Conservation (phyloP, 2,329 filamentous ascomycete species). For the Calonectria multiphialidica region DNA sequence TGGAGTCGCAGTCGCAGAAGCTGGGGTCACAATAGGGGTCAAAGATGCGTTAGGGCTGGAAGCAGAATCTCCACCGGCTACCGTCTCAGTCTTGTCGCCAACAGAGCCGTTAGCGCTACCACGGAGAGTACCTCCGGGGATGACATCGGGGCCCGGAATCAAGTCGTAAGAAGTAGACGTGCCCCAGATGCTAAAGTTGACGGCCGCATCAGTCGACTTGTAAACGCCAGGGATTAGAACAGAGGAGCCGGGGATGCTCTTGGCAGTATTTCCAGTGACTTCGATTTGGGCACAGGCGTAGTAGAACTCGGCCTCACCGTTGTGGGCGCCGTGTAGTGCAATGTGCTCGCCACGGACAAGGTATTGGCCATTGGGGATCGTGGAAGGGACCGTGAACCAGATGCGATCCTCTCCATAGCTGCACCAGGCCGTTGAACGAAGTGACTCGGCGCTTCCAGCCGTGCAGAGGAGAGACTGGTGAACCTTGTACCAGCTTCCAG, state of each 20-base stretch:
- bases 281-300: slow-evolving; percentile 36
- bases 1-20: background rate
- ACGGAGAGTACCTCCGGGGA: slow-evolving; percentile 14
- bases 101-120: slow-evolving; percentile 2
- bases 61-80: background rate
- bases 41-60: background rate
- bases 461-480: slow-evolving; percentile 11
- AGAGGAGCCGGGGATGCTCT: background rate
- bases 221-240: slow-evolving; percentile 11
- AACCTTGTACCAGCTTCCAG: slow-evolving; percentile 14
- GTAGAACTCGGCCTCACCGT: slow-evolving; percentile 34
- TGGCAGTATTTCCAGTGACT: slow-evolving; percentile 20
- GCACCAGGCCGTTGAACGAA: slow-evolving; percentile 6
- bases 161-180: slow-evolving; percentile 7
- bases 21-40: background rate
- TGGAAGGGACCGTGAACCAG: slow-evolving; percentile 9
- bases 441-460: slow-evolving; percentile 7
- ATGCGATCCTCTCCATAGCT: background rate
- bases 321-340: slow-evolving; percentile 33
- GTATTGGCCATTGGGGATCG: slow-evolving; percentile 27
- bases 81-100: background rate
- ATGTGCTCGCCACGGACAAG: slow-evolving; percentile 36
- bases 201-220: background rate
- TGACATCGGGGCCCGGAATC: slow-evolving; percentile 16
- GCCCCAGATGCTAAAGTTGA: slow-evolving; percentile 18